Evolutionary conservation across 2,329 filamentous ascomycete genomes (phyloP), one percentile per base, ranked within the genome.

Genomic region (Aspergillus fumigatus): DNA sequence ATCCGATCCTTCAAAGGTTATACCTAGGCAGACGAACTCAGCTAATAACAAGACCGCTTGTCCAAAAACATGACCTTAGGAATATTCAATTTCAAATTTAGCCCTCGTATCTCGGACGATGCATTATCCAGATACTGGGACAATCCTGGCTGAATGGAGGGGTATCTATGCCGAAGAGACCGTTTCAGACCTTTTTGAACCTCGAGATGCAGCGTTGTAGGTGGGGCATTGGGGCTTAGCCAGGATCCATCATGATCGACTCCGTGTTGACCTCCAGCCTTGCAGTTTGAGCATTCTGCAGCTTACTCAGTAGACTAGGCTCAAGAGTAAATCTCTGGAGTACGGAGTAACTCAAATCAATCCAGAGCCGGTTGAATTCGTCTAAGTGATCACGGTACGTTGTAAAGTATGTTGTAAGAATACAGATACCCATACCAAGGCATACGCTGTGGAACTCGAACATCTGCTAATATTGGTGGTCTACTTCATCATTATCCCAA

Each of bases 221-320:
- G 62, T 66, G 65, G 67, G 69, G 67, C 65, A 60, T 61, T 57
- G 69, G 68, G 68, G 69, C 68, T 70, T 68, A 70, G 68, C 64
- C 54, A 56, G 50, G 38, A 21, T 52, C 41, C 61, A 58, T 62
- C 67, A 61, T 61, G 62, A 45, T 9, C 41, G 21, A 45, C 14
- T 32, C 11, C 10, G 1, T 32, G 11, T 43, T 23, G 21, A 21
- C 41, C 10, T 10, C 41, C 41, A 45, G 32, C 32, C 32, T 38
- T 38, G 32, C 14, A 38, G 32, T 38, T 38, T 38, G 32, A 38
- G 41, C 41, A 45, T 45, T 45, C 19, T 45, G 41, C 41, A 45
- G 21, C 41, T 45, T 45, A n/a, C n/a, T n/a, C n/a, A n/a, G n/a
- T n/a, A 45, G 32, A 43, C 40, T 43, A 11, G n/a, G 8, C 41